Percentiles rank a stretch among this genome's conserved stretches.
Conservation (phyloP, 495 filamentous ascomycete genomes). For the Podospora conica region DNA sequence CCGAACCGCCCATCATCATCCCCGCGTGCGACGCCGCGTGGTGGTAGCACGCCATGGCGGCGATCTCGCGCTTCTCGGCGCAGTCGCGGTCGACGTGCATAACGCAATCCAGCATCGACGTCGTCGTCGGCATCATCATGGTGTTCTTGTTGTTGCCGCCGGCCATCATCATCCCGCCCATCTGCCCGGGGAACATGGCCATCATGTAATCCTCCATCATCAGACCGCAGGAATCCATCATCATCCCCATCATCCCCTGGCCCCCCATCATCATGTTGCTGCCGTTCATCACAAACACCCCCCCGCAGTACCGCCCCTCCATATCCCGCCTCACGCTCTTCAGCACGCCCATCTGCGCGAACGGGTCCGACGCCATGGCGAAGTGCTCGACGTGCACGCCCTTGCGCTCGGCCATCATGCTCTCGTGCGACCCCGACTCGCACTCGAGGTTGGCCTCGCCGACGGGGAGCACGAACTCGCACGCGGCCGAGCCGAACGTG, state of each 20-base stretch:
- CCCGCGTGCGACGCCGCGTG: not conserved
- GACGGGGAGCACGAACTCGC: slow-evolving; percentile 33
- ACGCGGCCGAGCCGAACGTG: slow-evolving; percentile 38
- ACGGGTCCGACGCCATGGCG: slow-evolving; percentile 30
- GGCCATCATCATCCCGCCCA: not conserved
- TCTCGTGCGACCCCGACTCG: slow-evolving; percentile 6
- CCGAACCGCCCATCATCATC: slow-evolving; percentile 6
- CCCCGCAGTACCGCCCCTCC: slow-evolving; percentile 30
- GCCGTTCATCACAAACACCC: slow-evolving; percentile 31
- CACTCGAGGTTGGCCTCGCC: slow-evolving; percentile 15
- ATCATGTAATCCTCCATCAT: slow-evolving; percentile 27
- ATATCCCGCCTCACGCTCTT: slow-evolving; percentile 29
- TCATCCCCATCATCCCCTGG: not conserved
- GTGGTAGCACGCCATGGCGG: slow-evolving; percentile 29
- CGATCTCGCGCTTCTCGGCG: slow-evolving; percentile 37
- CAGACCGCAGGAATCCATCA: slow-evolving; percentile 4
- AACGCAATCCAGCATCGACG: slow-evolving; percentile 18
- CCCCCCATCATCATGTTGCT: not conserved
- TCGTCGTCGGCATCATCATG: no score
- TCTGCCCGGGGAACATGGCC: slow-evolving; percentile 26
- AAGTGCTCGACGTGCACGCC: slow-evolving; percentile 34
- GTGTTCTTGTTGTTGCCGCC: no score
- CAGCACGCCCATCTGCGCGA: slow-evolving; percentile 33
- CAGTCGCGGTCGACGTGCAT: slow-evolving; percentile 31
- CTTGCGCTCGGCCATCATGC: slow-evolving; percentile 1